Base-by-base conservation (phyloP, 768 basidiomycete genomes). In the Serendipita sp. region DNA sequence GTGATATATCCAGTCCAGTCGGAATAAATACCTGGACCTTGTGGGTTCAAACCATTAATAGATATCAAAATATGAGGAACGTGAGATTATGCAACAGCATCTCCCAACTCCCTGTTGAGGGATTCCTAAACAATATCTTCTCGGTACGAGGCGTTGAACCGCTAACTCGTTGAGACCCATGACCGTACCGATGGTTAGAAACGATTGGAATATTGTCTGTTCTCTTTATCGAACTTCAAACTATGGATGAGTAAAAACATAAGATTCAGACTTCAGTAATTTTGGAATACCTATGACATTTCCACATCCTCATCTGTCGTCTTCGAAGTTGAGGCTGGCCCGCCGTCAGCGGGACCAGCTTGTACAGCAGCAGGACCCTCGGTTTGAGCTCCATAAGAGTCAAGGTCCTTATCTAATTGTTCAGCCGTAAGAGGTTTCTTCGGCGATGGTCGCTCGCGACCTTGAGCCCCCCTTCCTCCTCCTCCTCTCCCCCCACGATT, bases 241-340 rank as follows among this genome's bases (percentile, higher is more conserved):
- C 44, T n/a, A 8, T 3, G 3, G 16, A 36, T n/a, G 16, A 58
- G 63, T 62, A 18, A 36, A 62, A 40, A 18, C 37, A 40, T 40
- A 40, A 5, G 6, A 63, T 31, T 33, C 37, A 44, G 44, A 15
- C 11, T 52, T 62, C 31, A 62, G 31, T 43, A 33, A 16, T n/a
- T 40, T 64, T 48, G 43, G 43, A 15, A 44, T 23, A 43, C 33
- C 2, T 33, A 63, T 62, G 73, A 74, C 23, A 67, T 67, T 58
- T 96, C 92, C 66, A 96, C 72, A 74, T 96, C 92, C 72, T 81
- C 84, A 72, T 96, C 92, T 65, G 94, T 74, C 68, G 94, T 88
- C 65, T 85, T 86, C 8, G 82, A 87, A 1, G 87, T 18, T 52
- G 48, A 18, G 16, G 48, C 18, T 16, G 55, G 27, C 8, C 27